phyloP scores from a whole-genome alignment of 352 stramenopile genomes.

The Pythium periplocum region DNA sequence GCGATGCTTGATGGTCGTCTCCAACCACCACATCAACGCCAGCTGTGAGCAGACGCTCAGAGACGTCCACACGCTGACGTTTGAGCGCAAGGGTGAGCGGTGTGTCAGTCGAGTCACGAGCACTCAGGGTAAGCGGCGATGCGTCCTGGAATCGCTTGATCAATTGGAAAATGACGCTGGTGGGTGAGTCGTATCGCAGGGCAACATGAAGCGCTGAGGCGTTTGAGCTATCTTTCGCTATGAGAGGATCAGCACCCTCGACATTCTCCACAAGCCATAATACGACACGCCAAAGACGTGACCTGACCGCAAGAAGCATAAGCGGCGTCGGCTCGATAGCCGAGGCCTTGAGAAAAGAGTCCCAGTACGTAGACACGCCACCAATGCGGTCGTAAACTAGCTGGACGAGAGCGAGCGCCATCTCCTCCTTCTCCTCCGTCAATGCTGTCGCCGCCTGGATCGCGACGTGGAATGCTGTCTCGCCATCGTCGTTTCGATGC shows the following conservation, averaged over 20 bases:
- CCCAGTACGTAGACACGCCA: too few relatives aligned
- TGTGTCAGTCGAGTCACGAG: conserved; percentile 32
- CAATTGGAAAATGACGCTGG: too few relatives aligned
- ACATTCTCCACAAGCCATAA: conserved; percentile 31
- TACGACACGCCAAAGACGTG: conserved; percentile 61
- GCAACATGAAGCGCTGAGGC: too few relatives aligned
- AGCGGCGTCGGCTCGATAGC: too few relatives aligned
- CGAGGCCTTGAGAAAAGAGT: too few relatives aligned
- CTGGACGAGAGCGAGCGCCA: conserved; percentile 35
- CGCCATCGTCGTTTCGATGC: conserved; percentile 52
- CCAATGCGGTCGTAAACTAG: too few relatives aligned
- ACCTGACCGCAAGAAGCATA: conserved; percentile 53
- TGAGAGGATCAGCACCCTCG: too few relatives aligned
- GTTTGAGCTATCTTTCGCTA: too few relatives aligned
- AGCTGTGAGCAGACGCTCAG: conserved; percentile 33
- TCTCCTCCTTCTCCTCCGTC: conserved; percentile 16
- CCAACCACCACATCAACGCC: conserved; percentile 18
- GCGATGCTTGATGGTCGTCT: background rate
- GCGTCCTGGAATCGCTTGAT: too few relatives aligned
- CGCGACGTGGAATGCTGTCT: conserved; percentile 64
- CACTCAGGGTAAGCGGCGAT: background rate
- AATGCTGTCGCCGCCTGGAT: conserved; percentile 37
- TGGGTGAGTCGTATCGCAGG: too few relatives aligned
- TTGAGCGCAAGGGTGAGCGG: conserved; percentile 57
- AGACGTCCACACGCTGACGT: conserved; percentile 40